These are phyloP conservation scores for Annulohypoxylon moriforme DNA, from an alignment of 495 filamentous ascomycete species.

Conservation along the genomic window DNA sequence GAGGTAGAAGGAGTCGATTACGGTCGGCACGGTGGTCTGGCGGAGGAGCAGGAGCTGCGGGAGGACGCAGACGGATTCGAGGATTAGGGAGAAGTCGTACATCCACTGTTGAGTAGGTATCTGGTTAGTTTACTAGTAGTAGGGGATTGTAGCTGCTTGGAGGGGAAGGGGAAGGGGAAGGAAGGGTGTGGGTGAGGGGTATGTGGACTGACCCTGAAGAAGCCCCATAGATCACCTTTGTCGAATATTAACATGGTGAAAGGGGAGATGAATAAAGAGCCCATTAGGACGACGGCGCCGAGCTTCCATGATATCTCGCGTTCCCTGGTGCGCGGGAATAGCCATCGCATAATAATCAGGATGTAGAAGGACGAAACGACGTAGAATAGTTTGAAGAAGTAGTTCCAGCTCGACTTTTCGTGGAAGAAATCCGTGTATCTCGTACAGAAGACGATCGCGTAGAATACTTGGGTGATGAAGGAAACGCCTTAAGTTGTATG, in stretches of 20 bases:
- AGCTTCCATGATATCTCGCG: conserved; percentile 92
- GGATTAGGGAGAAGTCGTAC: conserved; percentile 88
- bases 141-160: not conserved
- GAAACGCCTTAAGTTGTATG: conserved; percentile 74
- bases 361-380: conserved; percentile 87
- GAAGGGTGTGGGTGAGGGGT: not conserved
- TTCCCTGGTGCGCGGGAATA: conserved; percentile 89
- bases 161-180: not conserved
- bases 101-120: conserved; percentile 64
- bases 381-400: conserved; percentile 87
- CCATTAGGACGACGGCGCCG: conserved; percentile 70
- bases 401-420: conserved; percentile 67
- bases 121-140: not conserved
- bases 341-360: conserved; percentile 83
- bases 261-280: conserved; percentile 70
- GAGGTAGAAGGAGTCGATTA: conserved; percentile 95
- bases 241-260: conserved; percentile 74
- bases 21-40: conserved; percentile 94
- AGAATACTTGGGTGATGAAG: conserved; percentile 92
- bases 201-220: conserved; percentile 65
- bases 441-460: conserved; percentile 84
- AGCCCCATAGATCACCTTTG: conserved; percentile 51
- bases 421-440: conserved; percentile 88
- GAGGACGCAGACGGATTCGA: conserved; percentile 90
- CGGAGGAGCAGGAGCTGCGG: conserved; percentile 92